Percentiles rank a stretch among this genome's conserved stretches.
These are phyloP conservation scores for Pseudocercospora eumusae DNA, from an alignment of 2,329 filamentous ascomycete species.

Conservation along the genomic window DNA sequence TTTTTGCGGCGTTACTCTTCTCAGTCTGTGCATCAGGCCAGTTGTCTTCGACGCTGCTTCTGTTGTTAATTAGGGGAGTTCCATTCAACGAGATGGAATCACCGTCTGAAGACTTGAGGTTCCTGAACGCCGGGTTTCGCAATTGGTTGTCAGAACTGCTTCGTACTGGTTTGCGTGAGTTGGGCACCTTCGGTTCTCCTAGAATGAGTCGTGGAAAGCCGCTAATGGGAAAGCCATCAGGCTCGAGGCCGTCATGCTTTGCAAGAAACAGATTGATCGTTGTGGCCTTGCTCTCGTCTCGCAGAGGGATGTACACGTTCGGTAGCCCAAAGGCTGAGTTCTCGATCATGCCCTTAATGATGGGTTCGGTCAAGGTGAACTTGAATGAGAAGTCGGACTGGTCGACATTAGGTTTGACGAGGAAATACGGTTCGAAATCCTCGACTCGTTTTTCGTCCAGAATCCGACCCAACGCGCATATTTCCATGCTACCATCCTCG, in stretches of 20 bases:
- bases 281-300: slow-evolving; percentile 37
- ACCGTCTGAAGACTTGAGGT: slow-evolving; percentile 22
- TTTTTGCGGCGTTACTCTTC: slow-evolving; percentile 24
- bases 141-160: slow-evolving; percentile 29
- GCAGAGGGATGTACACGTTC: slow-evolving; percentile 37
- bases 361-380: slow-evolving; percentile 31
- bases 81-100: slow-evolving; percentile 35
- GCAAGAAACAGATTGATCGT: slow-evolving; percentile 40
- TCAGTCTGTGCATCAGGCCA: slow-evolving; percentile 30
- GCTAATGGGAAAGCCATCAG: slow-evolving; percentile 40
- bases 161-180: slow-evolving; percentile 28
- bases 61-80: slow-evolving; percentile 13
- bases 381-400: slow-evolving; percentile 29
- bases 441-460: slow-evolving; percentile 31
- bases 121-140: slow-evolving; percentile 20
- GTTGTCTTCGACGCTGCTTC: slow-evolving; percentile 27
- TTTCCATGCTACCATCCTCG: slow-evolving; percentile 38
- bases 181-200: slow-evolving; percentile 29
- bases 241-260: slow-evolving; percentile 38
- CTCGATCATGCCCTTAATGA: slow-evolving; percentile 37
- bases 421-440: slow-evolving; percentile 42
- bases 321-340: slow-evolving; percentile 36
- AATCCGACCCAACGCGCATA: slow-evolving; percentile 38
- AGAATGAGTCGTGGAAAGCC: slow-evolving; percentile 41
- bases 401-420: slow-evolving; percentile 33